Base-by-base conservation (phyloP, 306 rosid genomes). In the Medicago arabica region DNA sequence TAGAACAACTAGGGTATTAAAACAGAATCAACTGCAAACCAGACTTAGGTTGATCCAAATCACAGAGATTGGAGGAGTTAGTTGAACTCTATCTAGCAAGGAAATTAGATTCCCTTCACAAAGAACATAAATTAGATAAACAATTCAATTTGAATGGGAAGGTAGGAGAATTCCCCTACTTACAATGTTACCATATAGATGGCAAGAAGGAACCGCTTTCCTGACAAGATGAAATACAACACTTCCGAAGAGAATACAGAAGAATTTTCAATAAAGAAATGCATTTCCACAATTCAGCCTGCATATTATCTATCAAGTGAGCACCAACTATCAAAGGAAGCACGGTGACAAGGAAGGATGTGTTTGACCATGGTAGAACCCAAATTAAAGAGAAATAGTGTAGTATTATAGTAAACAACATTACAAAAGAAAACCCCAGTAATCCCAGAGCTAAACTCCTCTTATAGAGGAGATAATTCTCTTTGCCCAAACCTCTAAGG, bases 51-150 rank as follows among this genome's bases (percentile, higher is more conserved):
- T 62, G 68, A 60, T 61, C 34, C 50, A 44, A 44, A 12, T 14
- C n/a, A 44, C 62, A 69, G 62, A 31, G n/a, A 69, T 44, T 75
- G 71, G 16, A 51, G 16, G 62, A 62, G 71, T 63, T 31, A 31
- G 49, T 62, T 17, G 23, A 75, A 63, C 63, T 31, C n/a, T 74
- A 53, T 53, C 25, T 31, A 25, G 40, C 39, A 59, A 59, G 9
- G 60, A 25, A 13, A 18, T 59, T 14, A 25, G 50, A 44, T 44
- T 44, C 50, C 50, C 50, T 44, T 12, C 50, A 44, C n/a, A 44
- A 12, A 44, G n/a, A 12, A 44, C 50, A 44, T 44, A 13, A 44
- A 44, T 44, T 11, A 12, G 17, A 23, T 53, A 8, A 53, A 17
- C 28, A 53, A 17, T 53, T 53, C 60, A 17, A 53, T 53, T 25